A percentile compares a stretch with the other conserved stretches of the same genome.
These are phyloP conservation scores for Prunus persica DNA, from an alignment of 306 rosid genomes.

Conservation along the genomic window Prunus_persica_NCBIv2 NC_034011.1:20650001-20650500, in stretches of 20 bases:
- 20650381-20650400: background rate
- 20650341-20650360: background rate
- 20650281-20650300: constrained; percentile 8
- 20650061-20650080: constrained; percentile 72
- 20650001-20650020: constrained; percentile 85
- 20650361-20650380: constrained; percentile 15
- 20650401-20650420: constrained; percentile 14
- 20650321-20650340: background rate
- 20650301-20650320: background rate
- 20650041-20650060: constrained; percentile 78
- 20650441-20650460: constrained; percentile 67
- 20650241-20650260: background rate
- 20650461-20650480: constrained; percentile 83
- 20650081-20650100: constrained; percentile 79
- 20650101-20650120: constrained; percentile 53
- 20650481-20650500: constrained; percentile 59
- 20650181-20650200: background rate
- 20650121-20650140: background rate
- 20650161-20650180: background rate
- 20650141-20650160: constrained; percentile 4
- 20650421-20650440: constrained; percentile 37
- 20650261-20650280: background rate
- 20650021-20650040: constrained; percentile 72
- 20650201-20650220: background rate
- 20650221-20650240: background rate